Evolutionary conservation across 2,329 filamentous ascomycete genomes (phyloP).

Genomic region (Nannizzia gypsea): DNA sequence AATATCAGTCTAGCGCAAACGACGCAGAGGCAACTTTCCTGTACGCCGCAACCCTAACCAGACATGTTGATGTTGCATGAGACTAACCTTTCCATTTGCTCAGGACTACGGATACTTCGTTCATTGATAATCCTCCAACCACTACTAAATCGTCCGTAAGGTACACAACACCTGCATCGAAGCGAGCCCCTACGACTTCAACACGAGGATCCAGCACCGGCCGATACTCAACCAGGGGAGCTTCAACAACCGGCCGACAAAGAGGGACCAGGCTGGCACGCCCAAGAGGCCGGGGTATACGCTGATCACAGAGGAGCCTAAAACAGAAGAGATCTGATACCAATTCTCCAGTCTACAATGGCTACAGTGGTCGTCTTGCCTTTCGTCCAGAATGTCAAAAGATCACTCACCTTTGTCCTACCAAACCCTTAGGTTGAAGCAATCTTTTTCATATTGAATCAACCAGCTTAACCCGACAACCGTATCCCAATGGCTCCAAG

Average conservation of each 20-base stretch:
- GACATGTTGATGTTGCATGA: conserved; percentile 55
- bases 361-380: too few species aligned
- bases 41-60: conserved; percentile 37
- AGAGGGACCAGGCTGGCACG: conserved; percentile 22
- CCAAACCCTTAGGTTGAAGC: too few species aligned
- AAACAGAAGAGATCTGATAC: neutral
- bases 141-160: conserved; percentile 38
- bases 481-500: neutral
- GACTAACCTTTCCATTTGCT: conserved; percentile 68
- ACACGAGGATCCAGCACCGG: conserved; percentile 20
- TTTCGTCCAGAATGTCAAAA: too few species aligned
- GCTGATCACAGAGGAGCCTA: conserved; percentile 18
- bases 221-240: conserved; percentile 30
- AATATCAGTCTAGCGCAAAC: conserved; percentile 20
- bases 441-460: too few species aligned
- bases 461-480: too few species aligned
- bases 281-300: conserved; percentile 29
- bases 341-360: neutral
- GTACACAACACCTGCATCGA: conserved; percentile 19
- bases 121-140: conserved; percentile 67
- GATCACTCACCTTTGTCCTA: too few species aligned
- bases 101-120: conserved; percentile 83
- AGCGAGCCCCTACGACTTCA: conserved; percentile 16
- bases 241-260: conserved; percentile 18
- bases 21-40: conserved; percentile 74